Evolutionary conservation across 768 basidiomycete species (phyloP), one percentile per base, ranked within the genome.

Genomic region (Serendipita vermifera): DNA sequence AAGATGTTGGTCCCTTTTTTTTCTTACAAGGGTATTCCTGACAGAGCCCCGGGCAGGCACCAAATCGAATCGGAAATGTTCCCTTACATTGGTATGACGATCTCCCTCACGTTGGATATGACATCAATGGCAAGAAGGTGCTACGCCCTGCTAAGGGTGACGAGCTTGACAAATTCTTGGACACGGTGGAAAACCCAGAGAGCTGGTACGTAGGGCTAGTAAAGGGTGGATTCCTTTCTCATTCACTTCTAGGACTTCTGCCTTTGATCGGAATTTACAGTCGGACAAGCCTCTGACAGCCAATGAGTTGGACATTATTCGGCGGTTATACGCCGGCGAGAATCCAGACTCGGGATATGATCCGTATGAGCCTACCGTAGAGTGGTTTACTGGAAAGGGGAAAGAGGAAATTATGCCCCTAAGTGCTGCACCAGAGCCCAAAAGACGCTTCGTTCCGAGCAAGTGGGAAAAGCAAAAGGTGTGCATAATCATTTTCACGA

Each of bases 401-500:
- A 92, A 90, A 65, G 88, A 96, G 65, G 89, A 93, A 71, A 71
- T 84, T 20, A 97, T 92, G 91, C 96, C 96, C 22, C 69, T 99
- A 13, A 87, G 85, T 9, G 81, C 82, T 29, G 86, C 87, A 26
- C 89, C 92, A 2, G 92, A 98, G 67, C 96, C 96, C 17, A 99
- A 99, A 71, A 79, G 90, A 55, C 79, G 96, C 43, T 99, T 93
- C 83, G 78, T 97, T 11, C 90, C 93, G 13, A 94, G 90, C 71
- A 98, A 93, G 73, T 99, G 96, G 96, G 96, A 98, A 71, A 97
- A 96, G 70, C 83, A 96, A 77, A 99, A 99, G 80, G 93, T 90
- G 64, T 55, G 66, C 57, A 29, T 26, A 51, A 29, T 38, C 14
- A 15, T 17, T 1, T 0, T 29, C 7, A 14, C 40, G 6, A 22